phyloP scores from a whole-genome alignment of 202 grass and related monocot species.

The Carex sylvatica region DNA sequence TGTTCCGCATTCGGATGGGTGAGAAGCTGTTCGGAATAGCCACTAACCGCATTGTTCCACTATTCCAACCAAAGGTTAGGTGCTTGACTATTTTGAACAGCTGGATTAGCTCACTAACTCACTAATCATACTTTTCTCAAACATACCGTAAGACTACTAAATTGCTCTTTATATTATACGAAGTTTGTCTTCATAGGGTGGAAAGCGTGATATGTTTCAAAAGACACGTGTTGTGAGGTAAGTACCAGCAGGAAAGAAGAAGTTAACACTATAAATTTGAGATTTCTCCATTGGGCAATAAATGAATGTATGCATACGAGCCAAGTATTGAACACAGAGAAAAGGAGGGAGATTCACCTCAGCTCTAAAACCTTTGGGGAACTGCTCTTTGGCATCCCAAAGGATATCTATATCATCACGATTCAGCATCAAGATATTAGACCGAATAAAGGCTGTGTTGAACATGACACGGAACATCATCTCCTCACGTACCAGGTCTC shows the following conservation, averaged over 20 bases:
- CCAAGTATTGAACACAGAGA: neutral
- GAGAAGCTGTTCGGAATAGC: too few species aligned
- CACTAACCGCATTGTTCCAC: too few species aligned
- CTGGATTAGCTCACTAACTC: too few species aligned
- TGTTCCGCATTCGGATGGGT: too few species aligned
- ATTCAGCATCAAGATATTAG: slow-evolving; percentile 97
- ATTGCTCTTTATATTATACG: neutral
- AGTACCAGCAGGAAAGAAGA: neutral
- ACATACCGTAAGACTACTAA: neutral
- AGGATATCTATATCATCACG: slow-evolving; percentile 84
- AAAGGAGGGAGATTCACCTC: slow-evolving; percentile 52
- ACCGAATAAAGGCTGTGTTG: slow-evolving; percentile 93
- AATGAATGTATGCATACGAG: neutral
- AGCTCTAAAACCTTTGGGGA: slow-evolving; percentile 78
- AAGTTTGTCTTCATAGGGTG: neutral
- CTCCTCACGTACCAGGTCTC: slow-evolving; percentile 58
- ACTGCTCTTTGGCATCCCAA: slow-evolving; percentile 89
- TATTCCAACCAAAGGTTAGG: too few species aligned
- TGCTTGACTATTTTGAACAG: too few species aligned
- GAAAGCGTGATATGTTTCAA: neutral
- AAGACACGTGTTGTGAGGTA: neutral
- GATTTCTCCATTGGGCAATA: neutral
- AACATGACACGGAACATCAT: slow-evolving; percentile 99
- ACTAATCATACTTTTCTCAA: too few species aligned
- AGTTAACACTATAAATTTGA: neutral